These are phyloP conservation scores for Acer campestre DNA, from an alignment of 345 rosid species.

Conservation along the genomic window DNA sequence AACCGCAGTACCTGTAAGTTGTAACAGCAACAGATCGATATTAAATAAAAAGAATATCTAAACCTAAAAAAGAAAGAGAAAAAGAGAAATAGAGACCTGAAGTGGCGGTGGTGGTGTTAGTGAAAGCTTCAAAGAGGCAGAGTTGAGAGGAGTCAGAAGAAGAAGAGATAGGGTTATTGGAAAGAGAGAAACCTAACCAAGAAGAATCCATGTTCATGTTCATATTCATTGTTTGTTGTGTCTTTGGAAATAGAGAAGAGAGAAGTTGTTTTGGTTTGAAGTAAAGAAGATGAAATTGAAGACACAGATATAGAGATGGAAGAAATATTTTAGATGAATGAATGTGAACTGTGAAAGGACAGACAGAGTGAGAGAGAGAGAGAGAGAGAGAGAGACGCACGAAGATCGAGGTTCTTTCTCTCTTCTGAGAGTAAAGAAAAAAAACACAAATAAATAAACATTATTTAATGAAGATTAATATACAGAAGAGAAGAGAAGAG, in stretches of 20 bases:
- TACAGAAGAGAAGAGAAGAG: background rate
- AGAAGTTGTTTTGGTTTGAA: background rate
- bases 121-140: slow-evolving; percentile 55
- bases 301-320: slow-evolving; percentile 70
- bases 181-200: slow-evolving; percentile 63
- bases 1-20: slow-evolving; percentile 19
- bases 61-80: background rate
- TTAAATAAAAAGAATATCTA: too few relatives aligned
- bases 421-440: background rate
- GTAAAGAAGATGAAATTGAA: slow-evolving; percentile 21
- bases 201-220: slow-evolving; percentile 48
- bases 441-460: background rate
- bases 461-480: background rate
- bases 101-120: slow-evolving; percentile 23
- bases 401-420: slow-evolving; percentile 38
- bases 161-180: slow-evolving; percentile 32
- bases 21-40: background rate
- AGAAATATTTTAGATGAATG: slow-evolving; percentile 31
- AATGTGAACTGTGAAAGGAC: slow-evolving; percentile 14
- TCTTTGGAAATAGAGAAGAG: slow-evolving; percentile 10
- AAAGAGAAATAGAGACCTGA: slow-evolving; percentile 32
- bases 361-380: slow-evolving; percentile 30
- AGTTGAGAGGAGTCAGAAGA: slow-evolving; percentile 35
- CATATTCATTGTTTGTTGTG: slow-evolving; percentile 6
- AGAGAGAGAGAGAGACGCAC: slow-evolving; percentile 41